Evolutionary conservation across 2,329 filamentous ascomycete genomes (phyloP), one percentile per base, ranked within the genome.

Genomic region (Pseudopyricularia javanii): DNA sequence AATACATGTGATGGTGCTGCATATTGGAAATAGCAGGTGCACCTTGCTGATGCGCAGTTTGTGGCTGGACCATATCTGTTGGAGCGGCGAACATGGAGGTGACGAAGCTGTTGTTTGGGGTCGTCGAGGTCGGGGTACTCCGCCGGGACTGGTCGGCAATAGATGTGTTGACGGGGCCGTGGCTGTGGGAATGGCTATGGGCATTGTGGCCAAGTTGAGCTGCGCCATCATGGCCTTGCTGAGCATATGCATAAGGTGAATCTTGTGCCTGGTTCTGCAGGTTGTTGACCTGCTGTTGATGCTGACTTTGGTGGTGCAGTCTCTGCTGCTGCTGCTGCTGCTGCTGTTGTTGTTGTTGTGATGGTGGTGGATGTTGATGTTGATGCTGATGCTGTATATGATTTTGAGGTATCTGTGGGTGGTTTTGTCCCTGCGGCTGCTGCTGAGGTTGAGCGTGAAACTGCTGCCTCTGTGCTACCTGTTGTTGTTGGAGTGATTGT

Each of bases 291-390:
- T 48, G 40, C 33, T 34, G 49, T 17, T 55, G 54, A 7, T 53
- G 49, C 28, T 49, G 43, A 22, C 51, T 52, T 5, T 54, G 47
- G 5, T 37, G 43, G 15, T 49, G 50, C 1, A 53, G 50, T 34
- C 54, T 55, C 14, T 51, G 48, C 12, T 30, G 49, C 14, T 53
- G 48, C 4, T 54, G 54, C n/a, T 56, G 50, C 9, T 55, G 54
- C 47, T 35, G 49, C 15, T 37, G 51, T 20, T 55, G 32, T 34
- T 40, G 49, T 11, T 33, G 48, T 15, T 26, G 49, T 11, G 22
- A 32, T n/a, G 26, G 34, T 6, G 26, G 49, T 8, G 7, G 14
- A 3, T 35, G 33, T n/a, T 30, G 34, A 14, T 51, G 49, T 3
- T 30, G 34, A 3, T n/a, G 34, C n/a, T 32, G 49, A 2, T 26